Evolutionary conservation across 257 asterid species (phyloP).

Genomic region (Orobanche coerulescens): DNA sequence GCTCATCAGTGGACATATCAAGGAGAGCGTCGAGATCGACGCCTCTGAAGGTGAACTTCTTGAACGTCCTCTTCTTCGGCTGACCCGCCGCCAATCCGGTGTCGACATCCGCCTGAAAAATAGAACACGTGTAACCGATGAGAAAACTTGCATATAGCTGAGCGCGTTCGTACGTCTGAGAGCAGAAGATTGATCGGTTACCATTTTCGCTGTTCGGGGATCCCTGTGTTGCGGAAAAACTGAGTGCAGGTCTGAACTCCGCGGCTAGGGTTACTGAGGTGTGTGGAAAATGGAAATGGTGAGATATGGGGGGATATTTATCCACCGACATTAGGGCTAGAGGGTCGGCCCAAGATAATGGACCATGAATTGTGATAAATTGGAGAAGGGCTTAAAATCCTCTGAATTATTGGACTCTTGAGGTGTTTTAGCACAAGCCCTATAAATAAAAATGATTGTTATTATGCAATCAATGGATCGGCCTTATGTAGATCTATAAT

Average conservation of each 20-base stretch:
- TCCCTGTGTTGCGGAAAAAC: background rate
- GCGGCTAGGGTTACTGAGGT: constrained; percentile 23
- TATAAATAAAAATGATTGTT: background rate
- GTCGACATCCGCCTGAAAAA: constrained; percentile 64
- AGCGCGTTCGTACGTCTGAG: background rate
- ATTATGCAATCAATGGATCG: too few relatives aligned
- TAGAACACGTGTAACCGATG: background rate
- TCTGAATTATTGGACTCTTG: background rate
- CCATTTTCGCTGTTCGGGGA: constrained; percentile 23
- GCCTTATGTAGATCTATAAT: too few relatives aligned
- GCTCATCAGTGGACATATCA: constrained; percentile 83
- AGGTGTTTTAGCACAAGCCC: background rate
- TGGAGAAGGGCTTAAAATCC: background rate
- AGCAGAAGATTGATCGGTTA: background rate
- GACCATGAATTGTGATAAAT: background rate
- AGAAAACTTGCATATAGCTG: background rate
- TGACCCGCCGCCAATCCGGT: constrained; percentile 50
- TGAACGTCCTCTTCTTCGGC: constrained; percentile 76
- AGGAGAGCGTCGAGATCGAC: constrained; percentile 89
- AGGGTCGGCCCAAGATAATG: background rate
- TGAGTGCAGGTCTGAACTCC: background rate
- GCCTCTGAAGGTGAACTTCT: constrained; percentile 87
- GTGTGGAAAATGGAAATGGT: background rate
- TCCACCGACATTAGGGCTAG: background rate
- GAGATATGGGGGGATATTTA: background rate